Percentiles rank a stretch among this genome's conserved stretches.
Conservation (phyloP, 2,329 filamentous ascomycete genomes). For the Aspergillus niger region DNA sequence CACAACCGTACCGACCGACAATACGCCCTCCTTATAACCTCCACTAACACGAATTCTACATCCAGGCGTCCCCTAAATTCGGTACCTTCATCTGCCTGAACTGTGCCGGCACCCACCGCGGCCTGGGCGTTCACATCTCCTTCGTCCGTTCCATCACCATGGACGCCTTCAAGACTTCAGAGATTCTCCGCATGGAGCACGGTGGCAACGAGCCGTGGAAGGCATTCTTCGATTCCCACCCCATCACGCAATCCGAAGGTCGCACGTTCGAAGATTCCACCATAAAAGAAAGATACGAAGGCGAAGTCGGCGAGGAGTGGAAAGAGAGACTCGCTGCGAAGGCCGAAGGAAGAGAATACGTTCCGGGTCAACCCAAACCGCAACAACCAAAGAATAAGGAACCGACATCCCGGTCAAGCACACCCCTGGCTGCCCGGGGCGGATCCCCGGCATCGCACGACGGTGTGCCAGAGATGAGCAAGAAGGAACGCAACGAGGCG, state of each 20-base stretch:
- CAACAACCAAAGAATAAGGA: conserved; percentile 38
- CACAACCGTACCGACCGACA: neutral
- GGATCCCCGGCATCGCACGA: conserved; percentile 30
- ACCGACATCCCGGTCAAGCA: conserved; percentile 35
- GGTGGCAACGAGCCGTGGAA: conserved; percentile 90
- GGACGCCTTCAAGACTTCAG: conserved; percentile 93
- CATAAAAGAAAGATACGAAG: conserved; percentile 86
- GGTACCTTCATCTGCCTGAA: conserved; percentile 98
- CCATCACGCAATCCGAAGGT: conserved; percentile 66
- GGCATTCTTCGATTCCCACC: conserved; percentile 77
- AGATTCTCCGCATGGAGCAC: conserved; percentile 90
- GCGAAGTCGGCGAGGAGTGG: conserved; percentile 90
- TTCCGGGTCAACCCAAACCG: conserved; percentile 65
- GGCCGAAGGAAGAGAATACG: conserved; percentile 85
- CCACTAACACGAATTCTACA: neutral
- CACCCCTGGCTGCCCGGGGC: conserved; percentile 24
- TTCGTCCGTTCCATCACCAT: conserved; percentile 97
- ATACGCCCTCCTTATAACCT: neutral
- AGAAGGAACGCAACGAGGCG: conserved; percentile 72
- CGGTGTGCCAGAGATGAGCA: conserved; percentile 46
- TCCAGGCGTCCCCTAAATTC: conserved; percentile 81
- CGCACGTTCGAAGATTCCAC: conserved; percentile 81
- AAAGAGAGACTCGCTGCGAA: conserved; percentile 86
- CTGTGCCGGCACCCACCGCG: conserved; percentile 92
- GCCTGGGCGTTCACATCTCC: conserved; percentile 94